Conservation (phyloP, 2,329 filamentous ascomycete genomes). For the Arthroderma uncinatum region DNA sequence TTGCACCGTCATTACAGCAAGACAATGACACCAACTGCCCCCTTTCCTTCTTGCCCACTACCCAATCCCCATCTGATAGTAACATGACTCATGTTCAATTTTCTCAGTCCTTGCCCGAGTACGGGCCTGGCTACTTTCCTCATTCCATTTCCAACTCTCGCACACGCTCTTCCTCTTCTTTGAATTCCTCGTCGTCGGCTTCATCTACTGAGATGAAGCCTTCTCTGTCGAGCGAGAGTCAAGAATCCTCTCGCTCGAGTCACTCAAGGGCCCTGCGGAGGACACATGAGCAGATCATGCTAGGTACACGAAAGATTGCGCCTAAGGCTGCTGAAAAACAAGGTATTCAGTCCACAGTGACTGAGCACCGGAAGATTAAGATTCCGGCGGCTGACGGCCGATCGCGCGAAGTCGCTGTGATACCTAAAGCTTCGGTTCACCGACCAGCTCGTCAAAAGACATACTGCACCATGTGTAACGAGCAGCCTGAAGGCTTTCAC, state of each 20-base stretch:
- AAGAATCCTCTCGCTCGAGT: constrained; percentile 34
- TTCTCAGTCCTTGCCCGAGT: constrained; percentile 22
- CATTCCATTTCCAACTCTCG: constrained; percentile 20
- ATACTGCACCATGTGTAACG: constrained; percentile 57
- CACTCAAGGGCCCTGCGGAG: constrained; percentile 37
- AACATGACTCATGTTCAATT: constrained; percentile 24
- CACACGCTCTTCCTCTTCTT: constrained; percentile 23
- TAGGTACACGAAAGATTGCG: constrained; percentile 39
- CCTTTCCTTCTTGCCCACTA: constrained; percentile 19
- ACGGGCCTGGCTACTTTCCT: constrained; percentile 26
- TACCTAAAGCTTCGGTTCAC: constrained; percentile 45
- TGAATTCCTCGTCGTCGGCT: constrained; percentile 24
- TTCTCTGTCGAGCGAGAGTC: constrained; percentile 39
- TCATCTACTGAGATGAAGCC: constrained; percentile 41
- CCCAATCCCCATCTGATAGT: constrained; percentile 16
- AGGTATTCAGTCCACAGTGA: constrained; percentile 22
- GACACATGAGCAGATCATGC: constrained; percentile 39
- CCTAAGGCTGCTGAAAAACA: constrained; percentile 34
- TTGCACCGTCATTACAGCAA: constrained; percentile 19
- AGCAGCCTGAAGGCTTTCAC: constrained; percentile 67
- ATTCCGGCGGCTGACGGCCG: constrained; percentile 44
- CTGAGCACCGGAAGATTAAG: constrained; percentile 40
- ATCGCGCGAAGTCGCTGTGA: constrained; percentile 45
- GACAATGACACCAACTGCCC: constrained; percentile 23
- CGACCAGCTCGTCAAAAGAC: constrained; percentile 62